phyloP scores from a whole-genome alignment of 306 rosid species.

The Rosa multiflora region DNA sequence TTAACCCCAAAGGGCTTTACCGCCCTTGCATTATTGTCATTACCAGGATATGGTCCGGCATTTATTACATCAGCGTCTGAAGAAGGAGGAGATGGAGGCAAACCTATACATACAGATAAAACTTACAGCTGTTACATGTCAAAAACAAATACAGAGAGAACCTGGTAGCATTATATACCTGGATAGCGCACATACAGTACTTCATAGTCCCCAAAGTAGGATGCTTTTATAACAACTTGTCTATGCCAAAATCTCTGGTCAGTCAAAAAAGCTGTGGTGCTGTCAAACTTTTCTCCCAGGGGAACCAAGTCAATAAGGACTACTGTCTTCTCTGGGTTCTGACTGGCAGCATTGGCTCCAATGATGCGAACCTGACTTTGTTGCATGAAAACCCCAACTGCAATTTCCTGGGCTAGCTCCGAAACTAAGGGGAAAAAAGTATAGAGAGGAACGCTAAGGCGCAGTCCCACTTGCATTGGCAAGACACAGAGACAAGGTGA shows the following conservation, averaged over 20 bases:
- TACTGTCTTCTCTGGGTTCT: conserved; percentile 71
- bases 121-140: background rate
- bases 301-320: conserved; percentile 80
- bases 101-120: conserved; percentile 50
- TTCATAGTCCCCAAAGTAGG: conserved; percentile 83
- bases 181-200: conserved; percentile 88
- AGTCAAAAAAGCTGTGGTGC: conserved; percentile 64
- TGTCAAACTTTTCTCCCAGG: conserved; percentile 64
- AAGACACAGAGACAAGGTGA: conserved; percentile 81
- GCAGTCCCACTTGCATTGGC: conserved; percentile 90
- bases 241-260: conserved; percentile 86
- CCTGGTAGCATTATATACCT: conserved; percentile 44
- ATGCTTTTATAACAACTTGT: conserved; percentile 59
- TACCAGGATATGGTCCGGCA: conserved; percentile 61
- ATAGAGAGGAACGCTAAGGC: conserved; percentile 66
- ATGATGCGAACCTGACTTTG: conserved; percentile 83
- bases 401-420: conserved; percentile 72
- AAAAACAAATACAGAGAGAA: background rate
- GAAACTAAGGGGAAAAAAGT: conserved; percentile 86
- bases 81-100: conserved; percentile 90
- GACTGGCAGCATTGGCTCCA: conserved; percentile 82
- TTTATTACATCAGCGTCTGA: conserved; percentile 46
- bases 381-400: conserved; percentile 61
- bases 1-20: conserved; percentile 89
- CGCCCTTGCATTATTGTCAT: conserved; percentile 52